phyloP scores from a whole-genome alignment of 768 basidiomycete genomes.

The Podaxis sp. region DNA sequence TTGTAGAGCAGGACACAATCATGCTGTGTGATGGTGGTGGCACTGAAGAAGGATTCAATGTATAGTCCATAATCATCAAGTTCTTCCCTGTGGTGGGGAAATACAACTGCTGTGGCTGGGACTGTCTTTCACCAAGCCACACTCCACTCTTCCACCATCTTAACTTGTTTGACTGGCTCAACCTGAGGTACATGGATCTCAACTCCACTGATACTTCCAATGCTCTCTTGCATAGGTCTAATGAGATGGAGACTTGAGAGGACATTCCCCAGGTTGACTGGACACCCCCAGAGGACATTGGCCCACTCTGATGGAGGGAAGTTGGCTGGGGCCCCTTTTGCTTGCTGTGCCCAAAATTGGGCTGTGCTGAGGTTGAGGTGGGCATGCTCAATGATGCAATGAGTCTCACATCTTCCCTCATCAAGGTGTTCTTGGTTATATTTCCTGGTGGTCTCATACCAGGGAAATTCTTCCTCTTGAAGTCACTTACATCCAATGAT shows the following conservation, averaged over 20 bases:
- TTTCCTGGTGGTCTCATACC: no score
- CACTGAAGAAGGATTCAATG: background rate
- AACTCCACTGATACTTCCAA: background rate
- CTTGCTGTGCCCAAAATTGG: background rate
- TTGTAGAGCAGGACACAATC: background rate
- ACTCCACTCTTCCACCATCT: background rate
- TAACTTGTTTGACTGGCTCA: background rate
- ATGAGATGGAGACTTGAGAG: background rate
- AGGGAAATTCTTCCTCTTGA: no score
- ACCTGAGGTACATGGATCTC: background rate
- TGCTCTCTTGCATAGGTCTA: background rate
- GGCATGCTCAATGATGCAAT: no score
- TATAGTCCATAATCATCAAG: background rate
- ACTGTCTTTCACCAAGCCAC: background rate
- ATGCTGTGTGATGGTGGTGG: background rate
- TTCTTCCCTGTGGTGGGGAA: background rate
- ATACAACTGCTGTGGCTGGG: background rate
- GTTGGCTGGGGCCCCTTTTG: background rate
- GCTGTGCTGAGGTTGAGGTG: no score
- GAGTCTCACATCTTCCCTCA: no score
- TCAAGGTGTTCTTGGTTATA: no score
- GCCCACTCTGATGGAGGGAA: background rate
- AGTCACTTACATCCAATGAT: no score
- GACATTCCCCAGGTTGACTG: background rate
- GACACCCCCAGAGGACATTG: background rate